Evolutionary conservation across 371 early-diverging fungal genomes (phyloP), one percentile per base, ranked within the genome.

Genomic region (Mucor sp.): DNA sequence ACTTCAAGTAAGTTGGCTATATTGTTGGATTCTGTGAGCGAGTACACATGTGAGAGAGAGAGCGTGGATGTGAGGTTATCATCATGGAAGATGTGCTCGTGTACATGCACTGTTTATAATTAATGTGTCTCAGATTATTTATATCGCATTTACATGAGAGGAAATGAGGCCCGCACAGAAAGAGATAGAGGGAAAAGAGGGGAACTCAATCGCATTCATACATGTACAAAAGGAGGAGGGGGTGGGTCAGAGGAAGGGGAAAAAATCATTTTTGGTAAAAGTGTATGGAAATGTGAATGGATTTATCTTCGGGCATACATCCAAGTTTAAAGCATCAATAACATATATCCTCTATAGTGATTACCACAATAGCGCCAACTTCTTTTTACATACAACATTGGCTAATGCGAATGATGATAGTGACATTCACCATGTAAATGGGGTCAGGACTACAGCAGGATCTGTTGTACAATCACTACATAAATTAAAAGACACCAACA

Each of bases 401-500:
- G 69, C 65, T 1, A 68, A 56, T 39, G 62, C 70, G 23, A 61
- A 58, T n/a, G 70, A 73, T 32, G 63, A 72, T 11, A 66, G 56
- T 15, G 79, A 83, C 17, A 47, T 79, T 25, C 63, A 76, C 58
- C 41, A 68, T 39, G 64, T 66, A 4, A 74, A 83, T 65, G 74
- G 74, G 9, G 71, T 72, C 48, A 63, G 69, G 19, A 79, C 84
- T 4, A 83, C 80, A 23, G 84, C 81, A 11, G 84, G 84, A 15
- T 67, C 79, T 23, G 73, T 83, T 21, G 80, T 79, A 23, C 84
- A 83, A 50, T 81, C 81, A 9, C 70, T 81, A 27, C 77, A 83
- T 59, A 80, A 80, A 55, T 68, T 83, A 4, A 81, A 81, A 66
- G 79, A 81, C 41, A 64, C 79, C 14, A 75, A 81, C 37, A 70